These are phyloP conservation scores for Rhodomyrtus psidioides DNA, from an alignment of 441 rosid species.

Conservation along the genomic window DNA sequence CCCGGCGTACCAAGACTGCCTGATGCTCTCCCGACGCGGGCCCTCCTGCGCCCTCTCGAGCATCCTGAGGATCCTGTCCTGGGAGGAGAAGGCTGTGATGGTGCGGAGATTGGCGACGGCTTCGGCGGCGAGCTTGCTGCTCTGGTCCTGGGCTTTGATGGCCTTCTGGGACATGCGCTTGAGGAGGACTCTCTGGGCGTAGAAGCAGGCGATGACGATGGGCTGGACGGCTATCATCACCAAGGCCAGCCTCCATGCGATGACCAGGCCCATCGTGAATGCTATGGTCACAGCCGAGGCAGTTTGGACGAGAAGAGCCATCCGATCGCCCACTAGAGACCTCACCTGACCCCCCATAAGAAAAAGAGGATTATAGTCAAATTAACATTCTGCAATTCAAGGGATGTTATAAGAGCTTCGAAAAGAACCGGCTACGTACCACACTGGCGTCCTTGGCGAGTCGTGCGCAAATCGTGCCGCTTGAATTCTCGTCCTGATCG, in stretches of 20 bases:
- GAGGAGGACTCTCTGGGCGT: slow-evolving; percentile 38
- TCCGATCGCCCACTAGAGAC: slow-evolving; percentile 69
- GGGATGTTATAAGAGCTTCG: not conserved
- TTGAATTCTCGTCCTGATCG: slow-evolving; percentile 66
- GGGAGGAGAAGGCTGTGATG: slow-evolving; percentile 69
- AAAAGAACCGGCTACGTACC: slow-evolving; percentile 23
- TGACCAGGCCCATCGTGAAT: slow-evolving; percentile 63
- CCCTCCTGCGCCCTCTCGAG: slow-evolving; percentile 52
- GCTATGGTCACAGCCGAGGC: slow-evolving; percentile 58
- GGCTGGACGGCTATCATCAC: slow-evolving; percentile 87
- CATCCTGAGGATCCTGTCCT: slow-evolving; percentile 55
- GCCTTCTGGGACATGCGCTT: slow-evolving; percentile 57
- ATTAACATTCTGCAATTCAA: not conserved
- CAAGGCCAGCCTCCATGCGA: slow-evolving; percentile 75
- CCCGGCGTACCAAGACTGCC: slow-evolving; percentile 67
- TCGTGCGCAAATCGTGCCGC: slow-evolving; percentile 65
- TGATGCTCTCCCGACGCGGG: slow-evolving; percentile 47
- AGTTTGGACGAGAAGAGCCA: slow-evolving; percentile 60
- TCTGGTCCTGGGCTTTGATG: slow-evolving; percentile 62
- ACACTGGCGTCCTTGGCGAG: slow-evolving; percentile 72
- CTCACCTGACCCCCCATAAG: slow-evolving; percentile 41
- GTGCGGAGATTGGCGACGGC: slow-evolving; percentile 71
- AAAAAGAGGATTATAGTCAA: not conserved
- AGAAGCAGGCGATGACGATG: slow-evolving; percentile 54
- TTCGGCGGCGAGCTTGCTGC: slow-evolving; percentile 67